These are phyloP conservation scores for Alternaria sp. DNA, from an alignment of 2,329 filamentous ascomycete genomes.

Conservation along the genomic window DNA sequence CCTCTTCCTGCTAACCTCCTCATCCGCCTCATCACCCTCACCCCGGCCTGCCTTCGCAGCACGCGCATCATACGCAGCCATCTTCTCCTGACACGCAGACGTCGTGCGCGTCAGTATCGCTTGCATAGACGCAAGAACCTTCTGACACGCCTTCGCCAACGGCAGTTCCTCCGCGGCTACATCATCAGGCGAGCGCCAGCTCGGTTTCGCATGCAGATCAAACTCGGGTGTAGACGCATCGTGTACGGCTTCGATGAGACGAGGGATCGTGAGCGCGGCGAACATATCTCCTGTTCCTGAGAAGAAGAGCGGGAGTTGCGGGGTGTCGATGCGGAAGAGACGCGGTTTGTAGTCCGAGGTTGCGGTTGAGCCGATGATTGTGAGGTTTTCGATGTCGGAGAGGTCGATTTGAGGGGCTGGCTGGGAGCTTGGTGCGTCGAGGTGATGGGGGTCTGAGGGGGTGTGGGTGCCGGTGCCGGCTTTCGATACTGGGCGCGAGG, in stretches of 20 bases:
- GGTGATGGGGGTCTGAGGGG: constrained; percentile 19
- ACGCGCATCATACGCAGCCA: constrained; percentile 57
- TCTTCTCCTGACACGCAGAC: constrained; percentile 68
- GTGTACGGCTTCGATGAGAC: constrained; percentile 81
- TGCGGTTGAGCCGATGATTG: constrained; percentile 79
- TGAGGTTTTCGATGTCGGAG: constrained; percentile 56
- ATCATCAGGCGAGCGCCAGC: constrained; percentile 79
- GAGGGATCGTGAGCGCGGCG: constrained; percentile 84
- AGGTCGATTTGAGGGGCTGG: constrained; percentile 4
- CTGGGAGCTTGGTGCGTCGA: constrained; percentile 21
- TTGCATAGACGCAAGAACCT: constrained; percentile 92
- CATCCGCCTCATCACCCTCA: constrained; percentile 51
- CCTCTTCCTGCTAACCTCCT: constrained; percentile 61
- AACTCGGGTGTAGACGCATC: constrained; percentile 42
- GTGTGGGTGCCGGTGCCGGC: constrained; percentile 30
- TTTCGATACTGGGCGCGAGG: constrained; percentile 44
- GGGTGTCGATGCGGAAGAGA: constrained; percentile 88
- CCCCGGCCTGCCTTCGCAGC: constrained; percentile 55
- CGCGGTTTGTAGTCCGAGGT: constrained; percentile 70
- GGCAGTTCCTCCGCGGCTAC: constrained; percentile 75
- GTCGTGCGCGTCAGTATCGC: constrained; percentile 74
- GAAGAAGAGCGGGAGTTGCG: constrained; percentile 90
- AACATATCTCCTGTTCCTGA: constrained; percentile 99
- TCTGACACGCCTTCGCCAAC: constrained; percentile 81
- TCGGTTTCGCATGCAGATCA: constrained; percentile 60